Evolutionary conservation across 495 filamentous ascomycete species (phyloP), one percentile per base, ranked within the genome.

Genomic region (Wilcoxina mikolae): DNA sequence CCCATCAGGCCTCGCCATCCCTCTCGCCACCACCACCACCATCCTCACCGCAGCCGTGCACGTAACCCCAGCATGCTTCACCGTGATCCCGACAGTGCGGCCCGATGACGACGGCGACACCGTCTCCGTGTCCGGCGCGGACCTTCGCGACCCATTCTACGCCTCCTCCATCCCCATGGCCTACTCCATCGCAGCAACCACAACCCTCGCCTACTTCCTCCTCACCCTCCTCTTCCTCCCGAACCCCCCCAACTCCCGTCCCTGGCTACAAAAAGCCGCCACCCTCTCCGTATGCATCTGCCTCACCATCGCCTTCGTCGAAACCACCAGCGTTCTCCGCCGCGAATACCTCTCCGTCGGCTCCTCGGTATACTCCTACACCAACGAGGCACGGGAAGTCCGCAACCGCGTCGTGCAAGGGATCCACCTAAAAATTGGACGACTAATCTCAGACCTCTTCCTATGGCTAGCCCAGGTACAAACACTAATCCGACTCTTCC

Each of bases 391-490:
- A 2, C 70, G 73, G 33, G 73, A 72, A 23, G 68, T 98, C 33
- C 83, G 87, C 27, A 67, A 77, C 25, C 72, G 79, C 51, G 91
- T 98, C 2, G 77, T 88, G 43, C 80, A 81, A 48, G 84, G 90
- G 15, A 76, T 79, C 56, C 85, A 95, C 64, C 79, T 96, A 56
- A 83, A 86, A 54, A 75, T 94, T 53, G 87, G 93, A 48, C 82
- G 87, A 56, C 78, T 95, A 55, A 84, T 98, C 48, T 95, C 87
- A 2, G 87, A 93, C 65, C 85, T 89, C 0, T 95, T 95, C 61
- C 76, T 98, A 10, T 98, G 91, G 91, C 79, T 96, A 51, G 91
- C 91, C 0, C 91, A 98, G 69, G 89, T 93, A 0, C 91, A 98
- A 67, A 98, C 91, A 0, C 71, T 98, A 45, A 95, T 98, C 63